Base-by-base conservation (phyloP, 2,329 filamentous ascomycete genomes). In the Aureobasidium sp. region DNA sequence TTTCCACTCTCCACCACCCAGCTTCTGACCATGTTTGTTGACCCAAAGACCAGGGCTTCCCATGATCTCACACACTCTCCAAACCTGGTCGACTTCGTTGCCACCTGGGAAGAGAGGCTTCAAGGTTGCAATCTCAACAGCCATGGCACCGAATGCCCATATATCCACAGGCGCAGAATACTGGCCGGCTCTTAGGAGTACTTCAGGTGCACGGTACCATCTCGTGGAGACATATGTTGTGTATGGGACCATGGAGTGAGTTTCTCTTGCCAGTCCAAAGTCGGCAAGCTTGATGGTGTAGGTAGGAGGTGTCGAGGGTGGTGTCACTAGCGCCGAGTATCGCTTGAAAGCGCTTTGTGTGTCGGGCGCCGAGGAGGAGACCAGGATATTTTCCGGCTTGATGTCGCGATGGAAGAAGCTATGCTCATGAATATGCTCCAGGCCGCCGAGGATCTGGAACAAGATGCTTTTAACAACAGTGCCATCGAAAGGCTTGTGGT, bases 241-340 rank as follows among this genome's bases (percentile, higher is more conserved):
- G 77, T 97, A 99, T 0, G 94, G 92, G 42, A 95, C 81, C 73
- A 94, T 96, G 1, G 94, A 97, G 73, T 97, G 91, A 0, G 92
- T 99, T 77, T 99, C 94, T 69, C 94, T 84, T n/a, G 94, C 94
- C 17, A 99, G 84, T 66, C 94, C 94, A 76, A 99, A 99, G 73
- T 99, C 94, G 70, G 94, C 94, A 69, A 99, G 96, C 79, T 99
- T 99, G 69, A 99, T 94, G 0, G 92, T 93, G 76, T 97, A 99
- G 1, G 87, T 83, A 2, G 93, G 91, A 22, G 94, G 94, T 27
- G 93, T 97, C 2, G 93, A 95, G 6, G 94, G 94, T 5, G 94
- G 94, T 15, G 94, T 97, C 67, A 97, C 90, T 65, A 97, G 81
- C 8, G 90, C 84, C 0, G 94, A 97, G 75, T 99, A 99, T 69